Base-by-base conservation (phyloP, 75 land plant genomes). In the Adiantum capillusveneris region DNA sequence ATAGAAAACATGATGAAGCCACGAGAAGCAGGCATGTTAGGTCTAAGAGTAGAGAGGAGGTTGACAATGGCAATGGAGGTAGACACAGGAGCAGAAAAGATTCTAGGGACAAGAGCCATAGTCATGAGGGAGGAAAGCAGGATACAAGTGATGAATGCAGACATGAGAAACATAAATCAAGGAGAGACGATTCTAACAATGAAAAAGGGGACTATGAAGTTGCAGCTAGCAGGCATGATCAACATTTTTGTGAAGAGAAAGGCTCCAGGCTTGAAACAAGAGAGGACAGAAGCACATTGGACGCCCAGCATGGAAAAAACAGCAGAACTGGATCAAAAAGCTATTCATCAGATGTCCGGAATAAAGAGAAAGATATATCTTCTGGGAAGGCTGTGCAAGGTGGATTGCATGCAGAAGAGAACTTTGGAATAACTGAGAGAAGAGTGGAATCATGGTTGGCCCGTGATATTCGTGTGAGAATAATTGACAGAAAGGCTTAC, bases 391-490 rank as follows among this genome's bases (percentile, higher is more conserved):
- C 9, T 34, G 37, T 34, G 37, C 3, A 9, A 5, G 7, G 9
- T 3, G 37, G 9, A 5, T 34, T 9, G 7, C 37, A 34, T 34
- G 37, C 37, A 34, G 37, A 34, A 34, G 37, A 34, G 3, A 9
- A 3, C 9, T 3, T 3, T 9, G 9, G 9, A 5, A 3, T 3
- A 3, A 9, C 7, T 9, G 9, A 34, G 7, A 34, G 37, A 9
- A 16, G 42, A 25, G 24, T 11, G 19, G 45, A 59, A 1, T 30
- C 75, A 12, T 90, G 96, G 96, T 71, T 90, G 17, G 72, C 29
- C 21, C 81, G 77, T 62, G 84, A 86, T 16, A 86, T 90, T 61
- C 59, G 81, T 55, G 96, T 90, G 0, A 68, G 80, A 37, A 44
- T 90, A 0, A 60, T 90, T 12, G 83, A 83, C 57, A 78, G 83